Evolutionary conservation across 345 rosid genomes (phyloP).

Genomic region (Sonneratia alba): DNA sequence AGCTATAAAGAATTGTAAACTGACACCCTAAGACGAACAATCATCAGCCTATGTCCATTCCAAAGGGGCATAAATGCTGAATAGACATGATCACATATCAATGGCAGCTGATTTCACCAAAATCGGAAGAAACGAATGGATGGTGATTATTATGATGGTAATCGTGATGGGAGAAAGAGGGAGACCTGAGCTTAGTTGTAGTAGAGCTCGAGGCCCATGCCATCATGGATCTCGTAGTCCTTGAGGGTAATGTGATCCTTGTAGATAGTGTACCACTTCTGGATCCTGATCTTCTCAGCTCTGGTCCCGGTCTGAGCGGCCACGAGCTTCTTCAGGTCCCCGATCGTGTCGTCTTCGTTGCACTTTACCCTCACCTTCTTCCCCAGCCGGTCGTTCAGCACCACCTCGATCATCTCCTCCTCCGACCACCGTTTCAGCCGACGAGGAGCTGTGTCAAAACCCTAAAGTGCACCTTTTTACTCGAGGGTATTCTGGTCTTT

Average conservation of each 20-base stretch:
- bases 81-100: not conserved
- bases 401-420: too few relatives aligned
- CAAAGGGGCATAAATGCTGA: not conserved
- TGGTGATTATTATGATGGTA: not conserved
- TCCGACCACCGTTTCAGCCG: too few relatives aligned
- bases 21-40: too few relatives aligned
- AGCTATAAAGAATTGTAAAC: not conserved
- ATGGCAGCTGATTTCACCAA: not conserved
- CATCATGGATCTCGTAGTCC: constrained; percentile 70
- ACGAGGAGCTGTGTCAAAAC: too few relatives aligned
- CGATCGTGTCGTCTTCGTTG: too few relatives aligned
- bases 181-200: constrained; percentile 27
- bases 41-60: not conserved
- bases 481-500: too few relatives aligned
- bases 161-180: not conserved
- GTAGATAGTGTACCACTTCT: constrained; percentile 54
- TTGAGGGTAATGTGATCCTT: constrained; percentile 59
- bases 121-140: not conserved
- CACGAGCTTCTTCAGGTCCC: too few relatives aligned
- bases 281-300: constrained; percentile 40
- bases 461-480: too few relatives aligned
- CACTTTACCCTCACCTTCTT: too few relatives aligned
- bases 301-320: constrained; percentile 51
- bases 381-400: too few relatives aligned
- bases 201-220: constrained; percentile 75